Conservation (phyloP, 1,139 yeast species). For the Suhomyces coccinellae region DNA sequence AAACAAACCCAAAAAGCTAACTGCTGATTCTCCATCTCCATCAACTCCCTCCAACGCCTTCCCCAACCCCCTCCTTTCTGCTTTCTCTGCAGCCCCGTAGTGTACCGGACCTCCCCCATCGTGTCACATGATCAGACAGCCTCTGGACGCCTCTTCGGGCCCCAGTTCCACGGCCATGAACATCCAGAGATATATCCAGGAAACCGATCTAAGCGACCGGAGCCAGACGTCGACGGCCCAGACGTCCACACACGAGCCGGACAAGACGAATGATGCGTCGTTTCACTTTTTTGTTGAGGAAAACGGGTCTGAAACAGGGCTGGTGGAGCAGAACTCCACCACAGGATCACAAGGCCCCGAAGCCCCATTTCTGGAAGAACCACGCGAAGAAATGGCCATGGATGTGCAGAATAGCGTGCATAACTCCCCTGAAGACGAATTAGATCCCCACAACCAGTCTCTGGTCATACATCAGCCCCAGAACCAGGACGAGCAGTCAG, state of each 20-base stretch:
- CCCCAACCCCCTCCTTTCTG: not conserved
- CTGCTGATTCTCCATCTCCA: not conserved
- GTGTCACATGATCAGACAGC: constrained; percentile 10
- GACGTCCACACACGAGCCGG: constrained; percentile 14
- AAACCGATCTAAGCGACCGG: constrained; percentile 28
- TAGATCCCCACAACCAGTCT: not conserved
- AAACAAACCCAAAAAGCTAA: not conserved
- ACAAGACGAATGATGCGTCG: constrained; percentile 12
- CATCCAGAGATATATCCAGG: constrained; percentile 25
- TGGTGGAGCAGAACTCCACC: not conserved
- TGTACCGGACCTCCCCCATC: not conserved
- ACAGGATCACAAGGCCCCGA: not conserved
- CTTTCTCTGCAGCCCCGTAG: not conserved
- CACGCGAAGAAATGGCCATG: not conserved
- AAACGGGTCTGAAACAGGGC: not conserved
- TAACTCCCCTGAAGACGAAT: no score
- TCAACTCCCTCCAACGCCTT: not conserved
- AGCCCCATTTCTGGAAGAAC: not conserved
- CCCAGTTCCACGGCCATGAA: constrained; percentile 26
- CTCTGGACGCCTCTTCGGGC: constrained; percentile 26
- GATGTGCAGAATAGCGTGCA: not conserved
- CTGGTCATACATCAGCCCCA: not conserved
- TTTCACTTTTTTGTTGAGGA: constrained; percentile 7
- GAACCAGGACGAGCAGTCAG: no score
- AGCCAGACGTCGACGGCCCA: constrained; percentile 17